Percentiles rank a stretch among this genome's conserved stretches.
Conservation (phyloP, 2,329 filamentous ascomycete genomes). For the Penicillium digitatum region DNA sequence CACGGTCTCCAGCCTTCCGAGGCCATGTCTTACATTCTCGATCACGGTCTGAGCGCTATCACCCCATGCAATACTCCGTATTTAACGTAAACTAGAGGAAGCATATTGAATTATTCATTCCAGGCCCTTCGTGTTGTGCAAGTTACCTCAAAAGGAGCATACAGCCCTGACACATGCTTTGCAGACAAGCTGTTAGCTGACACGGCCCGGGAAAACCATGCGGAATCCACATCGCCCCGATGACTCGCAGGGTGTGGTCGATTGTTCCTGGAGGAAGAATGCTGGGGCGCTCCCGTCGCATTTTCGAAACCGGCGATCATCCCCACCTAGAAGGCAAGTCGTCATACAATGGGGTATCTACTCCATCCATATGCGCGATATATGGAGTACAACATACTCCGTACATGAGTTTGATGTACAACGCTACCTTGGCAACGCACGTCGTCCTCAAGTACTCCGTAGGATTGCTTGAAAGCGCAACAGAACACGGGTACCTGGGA, state of each 20-base stretch:
- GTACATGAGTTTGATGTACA: neutral
- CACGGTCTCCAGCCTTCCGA: neutral
- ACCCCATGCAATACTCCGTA: neutral
- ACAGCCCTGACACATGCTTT: neutral
- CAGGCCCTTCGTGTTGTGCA: neutral
- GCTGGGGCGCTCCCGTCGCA: constrained; percentile 14
- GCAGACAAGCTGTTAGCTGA: neutral
- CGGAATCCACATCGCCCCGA: neutral
- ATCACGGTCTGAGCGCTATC: neutral
- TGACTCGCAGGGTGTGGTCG: neutral
- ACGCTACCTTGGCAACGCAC: neutral
- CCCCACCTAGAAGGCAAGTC: constrained; percentile 2
- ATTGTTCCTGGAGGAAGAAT: constrained; percentile 14
- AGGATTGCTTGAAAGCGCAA: neutral
- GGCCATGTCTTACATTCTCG: neutral
- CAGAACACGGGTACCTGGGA: constrained; percentile 4
- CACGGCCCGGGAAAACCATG: neutral
- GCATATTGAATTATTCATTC: neutral
- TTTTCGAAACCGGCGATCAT: constrained; percentile 10
- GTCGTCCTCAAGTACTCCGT: neutral
- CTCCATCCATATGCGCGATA: neutral
- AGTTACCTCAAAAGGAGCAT: neutral
- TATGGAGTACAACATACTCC: neutral
- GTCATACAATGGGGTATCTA: neutral
- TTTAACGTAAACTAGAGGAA: neutral